phyloP scores from a whole-genome alignment of 169 alveolate species.

The Plasmodium gonderi region DNA sequence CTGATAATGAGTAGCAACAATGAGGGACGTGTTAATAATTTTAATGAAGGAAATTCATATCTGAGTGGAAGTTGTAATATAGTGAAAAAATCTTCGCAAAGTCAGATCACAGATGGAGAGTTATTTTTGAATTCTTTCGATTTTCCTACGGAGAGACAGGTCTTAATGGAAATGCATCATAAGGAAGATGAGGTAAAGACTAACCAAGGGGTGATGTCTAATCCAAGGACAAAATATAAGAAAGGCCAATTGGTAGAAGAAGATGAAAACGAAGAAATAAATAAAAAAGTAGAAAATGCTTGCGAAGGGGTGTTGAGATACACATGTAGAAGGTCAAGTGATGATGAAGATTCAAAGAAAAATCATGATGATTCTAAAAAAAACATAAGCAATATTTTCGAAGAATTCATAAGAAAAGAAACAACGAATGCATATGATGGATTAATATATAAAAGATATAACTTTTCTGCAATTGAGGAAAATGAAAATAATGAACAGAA shows the following conservation, averaged over 20 bases:
- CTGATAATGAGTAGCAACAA: neutral
- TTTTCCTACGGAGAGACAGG: neutral
- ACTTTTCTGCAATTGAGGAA: neutral
- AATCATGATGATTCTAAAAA: too few species aligned
- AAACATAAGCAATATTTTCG: neutral
- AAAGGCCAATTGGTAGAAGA: too few species aligned
- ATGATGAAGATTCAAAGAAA: too few species aligned
- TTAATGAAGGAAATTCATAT: neutral
- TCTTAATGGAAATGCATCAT: neutral
- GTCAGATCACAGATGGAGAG: neutral
- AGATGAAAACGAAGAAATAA: too few species aligned
- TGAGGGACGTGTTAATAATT: too few species aligned
- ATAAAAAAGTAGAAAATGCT: neutral
- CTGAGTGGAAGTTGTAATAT: neutral
- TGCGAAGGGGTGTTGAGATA: neutral
- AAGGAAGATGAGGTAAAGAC: neutral
- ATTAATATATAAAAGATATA: neutral
- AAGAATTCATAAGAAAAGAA: neutral
- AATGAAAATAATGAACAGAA: neutral
- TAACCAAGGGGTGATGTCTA: too few species aligned
- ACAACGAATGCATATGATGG: neutral
- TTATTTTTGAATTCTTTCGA: neutral
- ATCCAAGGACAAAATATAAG: too few species aligned
- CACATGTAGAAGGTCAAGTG: neutral
- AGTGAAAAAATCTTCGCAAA: neutral